Evolutionary conservation across 1,284 basidiomycete genomes (phyloP).

Genomic region (Trametes sp.): DNA sequence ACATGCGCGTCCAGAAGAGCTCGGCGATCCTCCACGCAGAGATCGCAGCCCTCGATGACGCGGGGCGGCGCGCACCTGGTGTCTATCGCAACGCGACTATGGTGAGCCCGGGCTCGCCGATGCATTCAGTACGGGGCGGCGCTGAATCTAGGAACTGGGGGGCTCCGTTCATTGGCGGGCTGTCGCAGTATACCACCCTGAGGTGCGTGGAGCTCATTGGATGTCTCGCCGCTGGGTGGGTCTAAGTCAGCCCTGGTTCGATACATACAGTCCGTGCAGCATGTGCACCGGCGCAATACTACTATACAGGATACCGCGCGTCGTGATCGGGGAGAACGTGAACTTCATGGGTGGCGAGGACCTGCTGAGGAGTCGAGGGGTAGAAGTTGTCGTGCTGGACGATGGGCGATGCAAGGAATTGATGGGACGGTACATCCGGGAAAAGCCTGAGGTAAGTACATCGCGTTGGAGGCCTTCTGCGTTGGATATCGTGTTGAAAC

Average conservation of each 20-base stretch:
- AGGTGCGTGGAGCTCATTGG: constrained; percentile 45
- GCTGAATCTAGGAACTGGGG: constrained; percentile 9
- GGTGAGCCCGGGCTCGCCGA: constrained; percentile 40
- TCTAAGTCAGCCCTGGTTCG: not conserved
- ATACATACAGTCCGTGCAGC: constrained; percentile 55
- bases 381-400: constrained; percentile 60
- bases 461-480: not conserved
- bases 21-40: constrained; percentile 65
- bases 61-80: constrained; percentile 51
- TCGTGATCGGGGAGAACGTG: constrained; percentile 66
- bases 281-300: constrained; percentile 71
- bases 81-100: constrained; percentile 57
- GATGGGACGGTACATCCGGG: constrained; percentile 31
- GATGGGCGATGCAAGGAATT: constrained; percentile 46
- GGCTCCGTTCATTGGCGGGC: not conserved
- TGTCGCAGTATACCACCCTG: constrained; percentile 53
- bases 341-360: constrained; percentile 60
- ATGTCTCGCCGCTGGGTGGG: not conserved
- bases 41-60: constrained; percentile 58
- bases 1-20: constrained; percentile 59
- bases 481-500: not conserved
- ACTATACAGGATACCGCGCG: constrained; percentile 64
- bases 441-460: constrained; percentile 53
- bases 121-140: not conserved
- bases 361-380: constrained; percentile 54